Conservation (phyloP, 768 basidiomycete genomes). For the Pholiota microspora region DNA sequence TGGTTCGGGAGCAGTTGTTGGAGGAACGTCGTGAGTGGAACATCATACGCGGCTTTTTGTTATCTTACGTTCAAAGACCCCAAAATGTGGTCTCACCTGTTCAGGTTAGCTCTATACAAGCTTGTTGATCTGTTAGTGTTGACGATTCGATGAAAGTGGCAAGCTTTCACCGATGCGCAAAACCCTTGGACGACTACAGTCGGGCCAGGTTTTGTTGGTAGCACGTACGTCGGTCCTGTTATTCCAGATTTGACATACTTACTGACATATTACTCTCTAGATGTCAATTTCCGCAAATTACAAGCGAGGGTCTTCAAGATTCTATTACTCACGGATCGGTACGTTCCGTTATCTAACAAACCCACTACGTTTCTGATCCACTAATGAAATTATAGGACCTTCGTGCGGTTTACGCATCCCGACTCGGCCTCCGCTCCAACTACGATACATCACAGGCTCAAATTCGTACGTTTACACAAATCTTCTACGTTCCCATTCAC, state of each 20-base stretch:
- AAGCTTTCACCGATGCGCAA: slow-evolving; percentile 30
- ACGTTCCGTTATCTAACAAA: slow-evolving; percentile 6
- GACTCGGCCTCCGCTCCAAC: slow-evolving; percentile 31
- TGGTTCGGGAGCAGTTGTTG: slow-evolving; percentile 37
- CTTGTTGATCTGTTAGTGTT: not conserved
- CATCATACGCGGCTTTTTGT: not conserved
- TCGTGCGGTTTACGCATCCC: slow-evolving; percentile 40
- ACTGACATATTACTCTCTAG: slow-evolving; percentile 19
- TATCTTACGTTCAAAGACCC: slow-evolving; percentile 13
- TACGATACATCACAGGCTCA: slow-evolving; percentile 31
- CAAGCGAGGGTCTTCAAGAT: slow-evolving; percentile 41
- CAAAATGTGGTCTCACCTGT: slow-evolving; percentile 29
- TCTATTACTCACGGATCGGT: slow-evolving; percentile 42
- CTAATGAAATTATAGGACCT: slow-evolving; percentile 35
- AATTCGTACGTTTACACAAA: slow-evolving; percentile 31
- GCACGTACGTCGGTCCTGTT: slow-evolving; percentile 31
- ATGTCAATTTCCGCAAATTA: slow-evolving; percentile 51
- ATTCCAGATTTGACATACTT: not conserved
- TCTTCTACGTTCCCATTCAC: not conserved
- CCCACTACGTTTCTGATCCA: too few relatives aligned
- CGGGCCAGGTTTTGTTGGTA: slow-evolving; percentile 42
- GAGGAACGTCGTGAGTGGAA: slow-evolving; percentile 25
- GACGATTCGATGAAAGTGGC: slow-evolving; percentile 33
- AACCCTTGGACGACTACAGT: slow-evolving; percentile 43
- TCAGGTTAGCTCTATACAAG: slow-evolving; percentile 23